These are phyloP conservation scores for Vinca minor DNA, from an alignment of 257 asterid genomes.

Conservation along the genomic window DNA sequence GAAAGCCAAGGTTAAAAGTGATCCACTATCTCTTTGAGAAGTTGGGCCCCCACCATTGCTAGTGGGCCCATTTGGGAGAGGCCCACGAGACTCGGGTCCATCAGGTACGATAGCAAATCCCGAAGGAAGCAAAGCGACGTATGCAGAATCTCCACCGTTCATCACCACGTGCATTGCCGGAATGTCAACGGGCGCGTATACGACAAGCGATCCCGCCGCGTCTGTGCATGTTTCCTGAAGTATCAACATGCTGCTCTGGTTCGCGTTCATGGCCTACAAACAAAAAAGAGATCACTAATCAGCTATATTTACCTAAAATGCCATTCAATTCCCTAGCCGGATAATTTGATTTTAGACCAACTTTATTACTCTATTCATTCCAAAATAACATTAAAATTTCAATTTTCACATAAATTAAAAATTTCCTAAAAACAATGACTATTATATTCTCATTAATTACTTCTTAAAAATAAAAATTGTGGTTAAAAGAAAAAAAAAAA, in stretches of 20 bases:
- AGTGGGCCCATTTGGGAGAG: slow-evolving; percentile 25
- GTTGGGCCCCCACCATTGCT: slow-evolving; percentile 31
- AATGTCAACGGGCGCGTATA: slow-evolving; percentile 95
- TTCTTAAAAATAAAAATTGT: too few relatives aligned
- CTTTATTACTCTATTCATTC: too few relatives aligned
- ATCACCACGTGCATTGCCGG: slow-evolving; percentile 90
- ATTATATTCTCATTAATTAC: too few relatives aligned
- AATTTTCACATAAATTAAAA: too few relatives aligned
- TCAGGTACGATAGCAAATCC: slow-evolving; percentile 87
- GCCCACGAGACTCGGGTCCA: slow-evolving; percentile 52
- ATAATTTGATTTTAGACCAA: too few relatives aligned
- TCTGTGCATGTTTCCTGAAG: slow-evolving; percentile 83
- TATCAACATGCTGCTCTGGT: slow-evolving; percentile 80
- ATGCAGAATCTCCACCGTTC: slow-evolving; percentile 94
- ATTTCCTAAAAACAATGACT: too few relatives aligned
- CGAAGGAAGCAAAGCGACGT: slow-evolving; percentile 84
- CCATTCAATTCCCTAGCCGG: slow-evolving; percentile 5
- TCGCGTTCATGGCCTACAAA: slow-evolving; percentile 49
- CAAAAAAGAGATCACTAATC: slow-evolving; percentile 13
- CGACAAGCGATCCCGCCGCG: slow-evolving; percentile 79
- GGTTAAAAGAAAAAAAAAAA: too few relatives aligned
- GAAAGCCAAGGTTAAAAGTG: slow-evolving; percentile 79
- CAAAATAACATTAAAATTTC: too few relatives aligned
- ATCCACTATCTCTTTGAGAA: slow-evolving; percentile 43
- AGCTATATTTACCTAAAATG: background rate